Evolutionary conservation across 2,329 filamentous ascomycete species (phyloP).

Genomic region (Verticillium klebahnii): DNA sequence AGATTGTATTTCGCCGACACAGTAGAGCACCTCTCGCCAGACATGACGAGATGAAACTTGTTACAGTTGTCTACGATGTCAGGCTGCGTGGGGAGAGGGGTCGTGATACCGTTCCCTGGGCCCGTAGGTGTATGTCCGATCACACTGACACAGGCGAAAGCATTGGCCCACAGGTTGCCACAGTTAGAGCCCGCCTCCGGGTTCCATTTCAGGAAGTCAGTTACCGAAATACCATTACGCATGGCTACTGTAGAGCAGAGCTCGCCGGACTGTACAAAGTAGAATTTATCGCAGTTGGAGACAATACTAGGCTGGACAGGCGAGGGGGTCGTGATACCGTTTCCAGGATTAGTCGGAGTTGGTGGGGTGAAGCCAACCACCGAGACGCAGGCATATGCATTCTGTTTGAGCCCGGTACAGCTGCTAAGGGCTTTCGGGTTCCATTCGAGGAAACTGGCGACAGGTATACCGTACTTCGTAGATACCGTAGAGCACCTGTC

Average conservation of each 20-base stretch:
- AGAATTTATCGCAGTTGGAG: no score
- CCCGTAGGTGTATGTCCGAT: no score
- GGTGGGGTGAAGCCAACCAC: not conserved
- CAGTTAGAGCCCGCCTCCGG: no score
- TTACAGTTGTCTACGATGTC: constrained; percentile 15
- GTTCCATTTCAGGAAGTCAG: no score
- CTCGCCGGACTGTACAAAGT: no score
- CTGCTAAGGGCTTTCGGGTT: constrained; percentile 22
- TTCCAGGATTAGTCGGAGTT: not conserved
- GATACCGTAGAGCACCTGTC: constrained; percentile 15
- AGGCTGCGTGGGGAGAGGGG: constrained; percentile 11
- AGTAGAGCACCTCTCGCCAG: constrained; percentile 9
- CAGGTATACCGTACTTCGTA: constrained; percentile 12
- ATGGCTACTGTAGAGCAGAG: no score
- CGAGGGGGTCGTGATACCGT: no score
- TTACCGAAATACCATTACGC: no score
- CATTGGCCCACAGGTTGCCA: no score
- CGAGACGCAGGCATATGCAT: constrained; percentile 9
- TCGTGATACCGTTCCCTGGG: constrained; percentile 2
- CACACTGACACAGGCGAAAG: no score
- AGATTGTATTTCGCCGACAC: constrained; percentile 8
- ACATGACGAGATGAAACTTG: constrained; percentile 12
- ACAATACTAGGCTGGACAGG: no score
- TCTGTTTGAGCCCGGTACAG: constrained; percentile 18
- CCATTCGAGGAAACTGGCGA: constrained; percentile 20